Evolutionary conservation across 495 filamentous ascomycete species (phyloP), one percentile per base, ranked within the genome.

Genomic region (Lasiosphaeria hispida): DNA sequence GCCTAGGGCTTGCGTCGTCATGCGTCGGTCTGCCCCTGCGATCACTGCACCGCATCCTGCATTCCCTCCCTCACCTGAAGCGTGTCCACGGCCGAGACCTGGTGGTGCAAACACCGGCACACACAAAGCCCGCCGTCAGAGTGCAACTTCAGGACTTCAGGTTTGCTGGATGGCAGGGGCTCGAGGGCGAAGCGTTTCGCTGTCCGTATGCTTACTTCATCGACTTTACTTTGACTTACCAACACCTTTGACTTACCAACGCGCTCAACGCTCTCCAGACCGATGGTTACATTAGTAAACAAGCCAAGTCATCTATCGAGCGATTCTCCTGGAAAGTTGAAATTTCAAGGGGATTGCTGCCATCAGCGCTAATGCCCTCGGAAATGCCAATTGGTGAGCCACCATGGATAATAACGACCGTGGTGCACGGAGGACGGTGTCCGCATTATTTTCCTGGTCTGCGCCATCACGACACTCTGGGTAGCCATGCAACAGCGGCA

Each of bases 21-120:
- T 54, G 55, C 55, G 36, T 30, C 34, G 53, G 43, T 53, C 42
- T 50, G 33, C 41, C 57, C 57, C 40, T 30, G 43, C 50, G 50
- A 48, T 53, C 41, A 41, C 43, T 48, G 48, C 33, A 13, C 33
- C 36, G 48, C 30, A 37, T 37, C 36, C 30, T 15, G 23, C 23
- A 30, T 30, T 30, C 23, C 23, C 2, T 30, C 35, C 30, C 43
- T 55, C 53, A 55, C 53, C 53, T 55, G 53, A 55, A 36, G 53
- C 53, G 47, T n/a, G 34, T 55, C 23, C 53, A 55, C 47, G 53
- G 53, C 53, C 23, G 23, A 45, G 15, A 15, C 34, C n/a, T 43
- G 38, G 51, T 45, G 45, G 49, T 34, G 43, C 49, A 53, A 53
- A 42, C 50, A 34, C 41, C 56, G 47, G 56, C 48, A 53, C 33